Evolutionary conservation across 208 protist species (phyloP), one percentile per base, ranked within the genome.

Genomic region (Blastocrithidia nonstop): DNA sequence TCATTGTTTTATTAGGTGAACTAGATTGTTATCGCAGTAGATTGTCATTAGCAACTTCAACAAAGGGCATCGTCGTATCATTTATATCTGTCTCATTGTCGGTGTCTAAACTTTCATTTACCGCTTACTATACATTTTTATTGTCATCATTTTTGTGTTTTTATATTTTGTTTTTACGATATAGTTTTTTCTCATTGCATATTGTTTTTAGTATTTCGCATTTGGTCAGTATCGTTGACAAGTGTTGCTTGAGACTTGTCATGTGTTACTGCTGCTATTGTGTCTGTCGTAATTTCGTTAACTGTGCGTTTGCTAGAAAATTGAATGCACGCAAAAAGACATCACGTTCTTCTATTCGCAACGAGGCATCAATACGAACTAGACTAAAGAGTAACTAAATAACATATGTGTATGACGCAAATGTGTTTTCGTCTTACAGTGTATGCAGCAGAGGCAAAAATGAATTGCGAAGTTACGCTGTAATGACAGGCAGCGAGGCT

Each of bases 311-410:
- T n/a, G n/a, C n/a, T 35, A 87, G 61, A 39, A 59, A 43, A 50
- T 88, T 70, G 29, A 73, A 69, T 19, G 71, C 66, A 37, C 62
- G 64, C n/a, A 91, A 71, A 52, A 88, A 78, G 20, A 69, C 29
- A 11, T 69, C 53, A 5, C 77, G 56, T 58, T 91, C 82, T 37
- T 80, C 69, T 23, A 59, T 48, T 16, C 59, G 63, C 28, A 91
- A 56, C 9, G 69, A 44, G 13, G 71, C 68, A 41, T 91, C 82
- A 27, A 91, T 47, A 31, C 71, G 66, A 15, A 64, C 55, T 25
- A 91, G 62, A 2, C 70, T 71, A 25, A 88, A 66, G 36, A 81
- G 26, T 42, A 91, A 61, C 31, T 91, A 77, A 13, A 91, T 49
- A 6, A 65, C 56, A 58, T 91, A 91, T n/a, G 61, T 66, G 42